These are phyloP conservation scores for Spathaspora girioi DNA, from an alignment of 805 yeast species.

Conservation along the genomic window DNA sequence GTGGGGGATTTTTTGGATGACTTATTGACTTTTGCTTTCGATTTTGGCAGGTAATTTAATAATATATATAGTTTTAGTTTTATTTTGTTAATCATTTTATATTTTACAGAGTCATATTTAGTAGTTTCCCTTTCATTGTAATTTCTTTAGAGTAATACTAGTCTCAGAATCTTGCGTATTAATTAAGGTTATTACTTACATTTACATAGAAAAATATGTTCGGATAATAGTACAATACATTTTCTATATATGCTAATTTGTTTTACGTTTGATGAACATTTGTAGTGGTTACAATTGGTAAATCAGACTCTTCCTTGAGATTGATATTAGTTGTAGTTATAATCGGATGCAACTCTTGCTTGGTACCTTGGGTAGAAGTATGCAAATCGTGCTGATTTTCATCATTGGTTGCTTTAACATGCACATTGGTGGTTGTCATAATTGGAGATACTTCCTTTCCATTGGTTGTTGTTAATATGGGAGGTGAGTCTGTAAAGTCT, in stretches of 20 bases:
- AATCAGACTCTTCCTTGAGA: not conserved
- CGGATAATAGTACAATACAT: no score
- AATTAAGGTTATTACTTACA: no score
- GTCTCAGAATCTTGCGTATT: no score
- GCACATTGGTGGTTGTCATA: not conserved
- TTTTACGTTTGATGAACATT: no score
- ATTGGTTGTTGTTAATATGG: not conserved
- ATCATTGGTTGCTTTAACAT: not conserved
- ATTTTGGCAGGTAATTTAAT: not conserved
- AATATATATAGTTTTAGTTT: not conserved
- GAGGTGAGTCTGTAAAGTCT: not conserved
- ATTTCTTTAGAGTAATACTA: no score
- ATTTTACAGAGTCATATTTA: not conserved
- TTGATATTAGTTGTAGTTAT: not conserved
- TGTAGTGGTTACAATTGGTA: not conserved
- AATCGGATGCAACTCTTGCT: not conserved
- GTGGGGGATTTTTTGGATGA: not conserved
- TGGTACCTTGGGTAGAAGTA: not conserved
- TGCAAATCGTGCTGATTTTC: no score
- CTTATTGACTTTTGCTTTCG: not conserved
- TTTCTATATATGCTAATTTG: no score
- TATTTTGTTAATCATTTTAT: not conserved
- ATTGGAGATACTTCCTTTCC: not conserved
- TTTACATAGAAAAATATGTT: no score
- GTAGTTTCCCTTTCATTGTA: no score